A percentile compares a stretch with the other conserved stretches of the same genome.
Conservation (phyloP, 1,284 basidiomycete genomes). For the Volvariella volvacea region DNA sequence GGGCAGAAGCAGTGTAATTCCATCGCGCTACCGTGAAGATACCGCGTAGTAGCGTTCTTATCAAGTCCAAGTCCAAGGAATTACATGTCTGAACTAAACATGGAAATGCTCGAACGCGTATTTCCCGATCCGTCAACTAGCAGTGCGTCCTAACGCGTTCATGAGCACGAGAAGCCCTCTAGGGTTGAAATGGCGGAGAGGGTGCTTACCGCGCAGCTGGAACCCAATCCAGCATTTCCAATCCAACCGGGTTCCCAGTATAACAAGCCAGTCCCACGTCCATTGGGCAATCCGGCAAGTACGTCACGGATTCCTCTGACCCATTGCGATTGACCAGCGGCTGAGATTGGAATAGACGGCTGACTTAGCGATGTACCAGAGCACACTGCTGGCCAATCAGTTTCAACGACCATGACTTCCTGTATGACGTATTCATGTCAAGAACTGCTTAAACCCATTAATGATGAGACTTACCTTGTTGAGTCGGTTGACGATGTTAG, state of each 20-base stretch:
- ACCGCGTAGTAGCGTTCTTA: too few relatives aligned
- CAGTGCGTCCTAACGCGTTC: slow-evolving; percentile 24
- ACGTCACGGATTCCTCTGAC: slow-evolving; percentile 42
- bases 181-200: neutral
- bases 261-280: slow-evolving; percentile 39
- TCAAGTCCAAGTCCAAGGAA: too few relatives aligned
- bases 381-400: slow-evolving; percentile 59
- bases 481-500: slow-evolving; percentile 39
- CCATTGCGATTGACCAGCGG: slow-evolving; percentile 50
- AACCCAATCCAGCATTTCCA: slow-evolving; percentile 50
- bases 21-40: too few relatives aligned
- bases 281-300: slow-evolving; percentile 36
- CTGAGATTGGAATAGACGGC: slow-evolving; percentile 40
- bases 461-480: slow-evolving; percentile 32
- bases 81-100: slow-evolving; percentile 29
- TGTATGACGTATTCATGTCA: slow-evolving; percentile 11
- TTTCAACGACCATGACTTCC: slow-evolving; percentile 57
- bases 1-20: too few relatives aligned
- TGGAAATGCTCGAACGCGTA: slow-evolving; percentile 26
- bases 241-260: slow-evolving; percentile 67
- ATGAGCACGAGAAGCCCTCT: neutral
- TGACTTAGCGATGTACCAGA: slow-evolving; percentile 41
- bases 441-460: neutral
- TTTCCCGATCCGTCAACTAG: slow-evolving; percentile 30
- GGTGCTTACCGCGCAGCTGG: slow-evolving; percentile 41